Conservation (phyloP, 345 rosid genomes). For the Jatropha curcas region DNA sequence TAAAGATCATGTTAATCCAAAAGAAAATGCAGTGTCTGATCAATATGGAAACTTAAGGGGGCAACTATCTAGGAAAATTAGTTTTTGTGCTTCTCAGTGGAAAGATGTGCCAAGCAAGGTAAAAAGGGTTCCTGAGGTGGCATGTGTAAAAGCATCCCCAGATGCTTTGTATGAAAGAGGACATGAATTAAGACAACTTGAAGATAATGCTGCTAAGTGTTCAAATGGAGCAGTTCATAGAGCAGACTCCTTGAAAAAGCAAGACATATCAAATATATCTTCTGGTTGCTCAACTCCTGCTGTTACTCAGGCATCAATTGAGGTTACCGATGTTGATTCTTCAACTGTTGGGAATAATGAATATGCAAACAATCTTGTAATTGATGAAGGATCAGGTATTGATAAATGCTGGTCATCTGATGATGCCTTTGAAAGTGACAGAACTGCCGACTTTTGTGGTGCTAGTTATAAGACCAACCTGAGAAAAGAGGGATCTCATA, state of each 20-base stretch:
- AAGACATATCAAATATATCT: slow-evolving; percentile 45
- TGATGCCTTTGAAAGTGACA: slow-evolving; percentile 46
- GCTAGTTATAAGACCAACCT: slow-evolving; percentile 21
- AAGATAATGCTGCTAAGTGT: slow-evolving; percentile 25
- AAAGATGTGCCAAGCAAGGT: slow-evolving; percentile 46
- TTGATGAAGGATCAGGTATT: slow-evolving; percentile 51
- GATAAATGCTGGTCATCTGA: slow-evolving; percentile 56
- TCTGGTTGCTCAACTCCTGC: slow-evolving; percentile 45
- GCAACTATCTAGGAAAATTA: slow-evolving; percentile 16
- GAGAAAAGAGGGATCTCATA: slow-evolving; percentile 19
- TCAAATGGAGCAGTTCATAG: slow-evolving; percentile 21
- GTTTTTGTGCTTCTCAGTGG: slow-evolving; percentile 38
- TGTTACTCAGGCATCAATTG: slow-evolving; percentile 42
- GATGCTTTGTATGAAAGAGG: slow-evolving; percentile 21
- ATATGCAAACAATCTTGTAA: slow-evolving; percentile 26
- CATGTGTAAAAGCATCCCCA: slow-evolving; percentile 16
- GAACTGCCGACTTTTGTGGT: slow-evolving; percentile 37
- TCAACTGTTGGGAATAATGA: slow-evolving; percentile 30
- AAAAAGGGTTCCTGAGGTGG: slow-evolving; percentile 23
- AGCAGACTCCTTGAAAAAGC: slow-evolving; percentile 31
- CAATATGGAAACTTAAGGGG: slow-evolving; percentile 17
- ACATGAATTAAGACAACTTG: slow-evolving; percentile 20
- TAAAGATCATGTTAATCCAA: slow-evolving; percentile 19
- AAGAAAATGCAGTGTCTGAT: slow-evolving; percentile 23
- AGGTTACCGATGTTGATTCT: slow-evolving; percentile 34